phyloP scores from a whole-genome alignment of 768 basidiomycete species.

The Leccinum arenicola region DNA sequence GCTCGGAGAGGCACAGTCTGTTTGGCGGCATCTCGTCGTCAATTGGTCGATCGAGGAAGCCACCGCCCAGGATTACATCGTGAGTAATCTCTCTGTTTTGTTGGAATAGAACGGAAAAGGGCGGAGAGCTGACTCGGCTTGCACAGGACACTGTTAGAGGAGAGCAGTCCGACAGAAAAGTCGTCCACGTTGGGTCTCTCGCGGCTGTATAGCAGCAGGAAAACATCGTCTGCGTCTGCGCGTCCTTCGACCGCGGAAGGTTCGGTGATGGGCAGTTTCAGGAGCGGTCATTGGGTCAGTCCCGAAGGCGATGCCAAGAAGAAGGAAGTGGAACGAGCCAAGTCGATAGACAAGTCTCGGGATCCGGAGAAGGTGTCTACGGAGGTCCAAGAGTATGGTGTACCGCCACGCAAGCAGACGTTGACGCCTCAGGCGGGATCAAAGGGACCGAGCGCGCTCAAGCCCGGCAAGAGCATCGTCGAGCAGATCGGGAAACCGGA shows the following conservation, averaged over 20 bases:
- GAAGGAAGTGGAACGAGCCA: constrained; percentile 22
- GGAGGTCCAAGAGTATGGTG: constrained; percentile 31
- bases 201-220: constrained; percentile 44
- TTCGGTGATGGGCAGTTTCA: constrained; percentile 21
- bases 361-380: constrained; percentile 22
- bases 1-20: constrained; percentile 70
- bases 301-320: constrained; percentile 20
- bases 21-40: constrained; percentile 67
- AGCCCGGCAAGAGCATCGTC: constrained; percentile 70
- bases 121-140: neutral
- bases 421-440: constrained; percentile 24
- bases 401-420: constrained; percentile 61
- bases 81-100: constrained; percentile 35
- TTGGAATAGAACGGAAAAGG: neutral
- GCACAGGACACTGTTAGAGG: constrained; percentile 32
- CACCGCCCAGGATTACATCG: constrained; percentile 71
- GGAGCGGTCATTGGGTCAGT: constrained; percentile 21
- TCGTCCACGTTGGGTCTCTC: constrained; percentile 47
- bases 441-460: constrained; percentile 39
- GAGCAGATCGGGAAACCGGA: constrained; percentile 92
- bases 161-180: constrained; percentile 41
- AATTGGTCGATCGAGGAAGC: constrained; percentile 72
- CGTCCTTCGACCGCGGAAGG: constrained; percentile 44
- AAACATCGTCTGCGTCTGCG: constrained; percentile 38
- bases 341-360: constrained; percentile 18